These are phyloP conservation scores for Phialophora expanda DNA, from an alignment of 2,329 filamentous ascomycete genomes.

Conservation along the genomic window DNA sequence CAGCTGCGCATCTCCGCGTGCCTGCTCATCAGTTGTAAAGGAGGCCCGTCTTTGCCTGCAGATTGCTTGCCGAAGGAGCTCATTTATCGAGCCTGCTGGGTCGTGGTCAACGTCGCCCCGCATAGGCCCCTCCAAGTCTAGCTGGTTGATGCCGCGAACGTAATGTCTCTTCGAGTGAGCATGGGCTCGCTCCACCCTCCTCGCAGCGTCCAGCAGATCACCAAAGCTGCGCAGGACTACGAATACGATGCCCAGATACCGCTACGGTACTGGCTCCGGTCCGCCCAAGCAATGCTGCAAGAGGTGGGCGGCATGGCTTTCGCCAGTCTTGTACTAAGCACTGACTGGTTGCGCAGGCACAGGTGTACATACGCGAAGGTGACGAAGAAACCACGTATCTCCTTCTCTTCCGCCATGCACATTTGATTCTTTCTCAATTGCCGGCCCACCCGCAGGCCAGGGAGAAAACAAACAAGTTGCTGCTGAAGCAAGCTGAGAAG, in stretches of 20 bases:
- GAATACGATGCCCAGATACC: slow-evolving; percentile 78
- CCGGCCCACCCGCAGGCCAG: slow-evolving; percentile 76
- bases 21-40: not conserved
- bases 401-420: slow-evolving; percentile 85
- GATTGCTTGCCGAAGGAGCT: not conserved
- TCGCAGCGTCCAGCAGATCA: slow-evolving; percentile 76
- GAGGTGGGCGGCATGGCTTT: slow-evolving; percentile 64
- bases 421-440: slow-evolving; percentile 78
- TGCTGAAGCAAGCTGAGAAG: slow-evolving; percentile 62
- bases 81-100: not conserved
- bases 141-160: slow-evolving; percentile 11
- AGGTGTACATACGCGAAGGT: slow-evolving; percentile 82
- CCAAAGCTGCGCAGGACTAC: slow-evolving; percentile 75
- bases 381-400: slow-evolving; percentile 89
- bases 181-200: slow-evolving; percentile 51
- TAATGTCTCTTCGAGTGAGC: slow-evolving; percentile 33
- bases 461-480: slow-evolving; percentile 62
- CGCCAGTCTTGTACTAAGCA: not conserved
- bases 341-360: slow-evolving; percentile 63
- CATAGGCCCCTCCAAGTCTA: slow-evolving; percentile 19
- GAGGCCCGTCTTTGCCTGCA: not conserved
- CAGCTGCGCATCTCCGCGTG: slow-evolving; percentile 22
- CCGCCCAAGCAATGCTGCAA: slow-evolving; percentile 77
- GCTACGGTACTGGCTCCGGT: slow-evolving; percentile 80
- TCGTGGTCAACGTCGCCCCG: slow-evolving; percentile 3